A percentile compares a stretch with the other conserved stretches of the same genome.
These are phyloP conservation scores for Tetrastigma voinierianum DNA, from an alignment of 164 flowering plant genomes.

Conservation along the genomic window DNA sequence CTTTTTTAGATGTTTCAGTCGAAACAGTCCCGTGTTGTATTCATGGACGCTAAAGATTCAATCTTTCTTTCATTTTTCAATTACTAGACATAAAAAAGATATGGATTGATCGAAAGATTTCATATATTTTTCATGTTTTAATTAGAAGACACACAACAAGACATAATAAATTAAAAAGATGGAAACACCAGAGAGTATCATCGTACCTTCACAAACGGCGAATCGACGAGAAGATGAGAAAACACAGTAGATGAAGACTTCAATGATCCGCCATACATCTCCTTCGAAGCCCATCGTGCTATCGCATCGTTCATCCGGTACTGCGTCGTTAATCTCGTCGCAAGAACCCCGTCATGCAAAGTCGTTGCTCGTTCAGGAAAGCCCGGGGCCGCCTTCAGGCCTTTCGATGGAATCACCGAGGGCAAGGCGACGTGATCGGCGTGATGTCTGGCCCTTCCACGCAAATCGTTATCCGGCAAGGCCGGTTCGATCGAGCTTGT, in stretches of 20 bases:
- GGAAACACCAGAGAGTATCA: neutral
- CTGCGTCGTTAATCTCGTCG: slow-evolving; percentile 68
- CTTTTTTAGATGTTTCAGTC: too few relatives aligned
- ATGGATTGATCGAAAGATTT: too few relatives aligned
- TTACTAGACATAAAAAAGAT: too few relatives aligned
- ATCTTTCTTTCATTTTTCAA: too few relatives aligned
- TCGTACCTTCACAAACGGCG: slow-evolving; percentile 85
- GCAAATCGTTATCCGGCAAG: slow-evolving; percentile 94
- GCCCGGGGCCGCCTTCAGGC: slow-evolving; percentile 97
- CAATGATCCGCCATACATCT: slow-evolving; percentile 80
- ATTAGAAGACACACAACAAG: too few relatives aligned
- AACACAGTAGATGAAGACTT: slow-evolving; percentile 63
- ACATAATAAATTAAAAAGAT: neutral
- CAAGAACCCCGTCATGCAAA: slow-evolving; percentile 67
- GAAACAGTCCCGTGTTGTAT: too few relatives aligned
- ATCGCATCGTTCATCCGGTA: slow-evolving; percentile 93
- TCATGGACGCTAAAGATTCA: too few relatives aligned
- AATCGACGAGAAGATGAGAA: slow-evolving; percentile 82
- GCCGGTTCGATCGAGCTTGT: slow-evolving; percentile 91
- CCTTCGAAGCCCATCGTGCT: slow-evolving; percentile 93
- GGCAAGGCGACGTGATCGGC: slow-evolving; percentile 93
- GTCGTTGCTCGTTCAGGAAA: slow-evolving; percentile 68
- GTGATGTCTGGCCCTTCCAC: slow-evolving; percentile 76
- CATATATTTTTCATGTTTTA: too few relatives aligned
- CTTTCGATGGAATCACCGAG: slow-evolving; percentile 83